Conservation (phyloP, 345 rosid genomes). For the Eucalyptus marginata region DNA sequence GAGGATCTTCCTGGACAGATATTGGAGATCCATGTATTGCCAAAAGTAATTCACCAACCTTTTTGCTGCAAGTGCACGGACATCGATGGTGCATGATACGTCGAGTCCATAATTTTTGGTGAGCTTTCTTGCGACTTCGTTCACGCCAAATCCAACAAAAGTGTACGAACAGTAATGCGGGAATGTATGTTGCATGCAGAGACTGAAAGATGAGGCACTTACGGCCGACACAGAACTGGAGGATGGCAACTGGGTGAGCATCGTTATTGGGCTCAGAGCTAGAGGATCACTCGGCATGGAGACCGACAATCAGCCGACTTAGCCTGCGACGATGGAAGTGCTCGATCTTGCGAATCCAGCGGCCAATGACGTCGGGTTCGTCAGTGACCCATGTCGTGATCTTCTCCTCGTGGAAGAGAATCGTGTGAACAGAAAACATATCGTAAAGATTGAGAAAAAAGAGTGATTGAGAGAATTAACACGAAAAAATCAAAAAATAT, state of each 20-base stretch:
- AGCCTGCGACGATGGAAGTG: neutral
- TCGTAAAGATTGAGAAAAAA: too few relatives aligned
- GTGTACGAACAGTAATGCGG: neutral
- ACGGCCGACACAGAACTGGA: neutral
- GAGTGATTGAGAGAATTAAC: too few relatives aligned
- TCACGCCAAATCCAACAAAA: neutral
- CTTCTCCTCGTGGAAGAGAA: neutral
- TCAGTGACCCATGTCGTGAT: neutral
- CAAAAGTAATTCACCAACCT: too few relatives aligned
- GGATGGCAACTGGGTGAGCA: neutral
- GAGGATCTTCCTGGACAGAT: too few relatives aligned
- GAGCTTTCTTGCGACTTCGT: neutral
- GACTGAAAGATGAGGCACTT: neutral
- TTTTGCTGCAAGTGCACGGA: too few relatives aligned
- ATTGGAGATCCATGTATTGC: too few relatives aligned
- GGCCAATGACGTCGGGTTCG: rapidly evolving
- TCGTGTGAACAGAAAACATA: neutral
- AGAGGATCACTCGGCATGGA: neutral
- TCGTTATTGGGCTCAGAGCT: neutral
- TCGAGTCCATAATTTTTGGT: neutral
- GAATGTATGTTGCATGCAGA: neutral
- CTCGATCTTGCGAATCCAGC: neutral
- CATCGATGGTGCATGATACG: neutral
- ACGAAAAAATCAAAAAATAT: too few relatives aligned
- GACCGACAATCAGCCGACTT: neutral